A percentile compares a stretch with the other conserved stretches of the same genome.
Evolutionary conservation across 2,329 filamentous ascomycete species (phyloP).

Genomic region (Chaetomiaceae sp.): DNA sequence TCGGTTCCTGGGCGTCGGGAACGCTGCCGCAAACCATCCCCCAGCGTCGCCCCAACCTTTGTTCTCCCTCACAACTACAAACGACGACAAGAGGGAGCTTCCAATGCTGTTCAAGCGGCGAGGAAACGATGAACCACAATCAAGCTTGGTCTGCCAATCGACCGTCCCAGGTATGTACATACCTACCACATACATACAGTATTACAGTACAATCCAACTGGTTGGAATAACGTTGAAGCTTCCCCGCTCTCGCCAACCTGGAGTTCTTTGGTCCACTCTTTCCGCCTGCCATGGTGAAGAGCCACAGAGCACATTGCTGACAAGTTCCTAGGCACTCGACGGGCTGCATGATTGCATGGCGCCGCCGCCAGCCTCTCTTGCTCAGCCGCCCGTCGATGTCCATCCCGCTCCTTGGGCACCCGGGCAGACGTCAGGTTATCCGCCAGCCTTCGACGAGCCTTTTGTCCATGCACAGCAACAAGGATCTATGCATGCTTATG

Average conservation of each 20-base stretch:
- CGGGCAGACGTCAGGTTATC: not conserved
- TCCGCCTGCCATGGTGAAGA: not conserved
- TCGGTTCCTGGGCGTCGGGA: constrained; percentile 1
- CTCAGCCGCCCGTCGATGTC: not conserved
- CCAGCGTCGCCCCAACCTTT: not conserved
- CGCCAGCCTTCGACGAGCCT: not conserved
- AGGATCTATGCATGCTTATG: not conserved
- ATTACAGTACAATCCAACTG: too few species aligned
- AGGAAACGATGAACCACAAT: constrained; percentile 1
- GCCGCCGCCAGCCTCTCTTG: not conserved
- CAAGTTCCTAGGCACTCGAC: not conserved
- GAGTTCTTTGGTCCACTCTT: too few species aligned
- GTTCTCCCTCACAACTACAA: not conserved
- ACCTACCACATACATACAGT: too few species aligned
- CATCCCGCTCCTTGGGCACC: not conserved
- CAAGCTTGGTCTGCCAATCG: not conserved
- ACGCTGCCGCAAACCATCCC: not conserved
- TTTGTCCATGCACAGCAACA: not conserved
- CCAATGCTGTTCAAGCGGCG: not conserved
- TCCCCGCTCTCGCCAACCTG: too few species aligned
- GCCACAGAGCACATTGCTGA: not conserved
- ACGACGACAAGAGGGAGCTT: not conserved
- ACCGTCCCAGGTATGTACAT: constrained; percentile 4
- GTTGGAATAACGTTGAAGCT: too few species aligned
- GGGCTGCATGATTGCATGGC: not conserved